Evolutionary conservation across 2,329 filamentous ascomycete genomes (phyloP).

Genomic region (Hyphodiscus sp.): DNA sequence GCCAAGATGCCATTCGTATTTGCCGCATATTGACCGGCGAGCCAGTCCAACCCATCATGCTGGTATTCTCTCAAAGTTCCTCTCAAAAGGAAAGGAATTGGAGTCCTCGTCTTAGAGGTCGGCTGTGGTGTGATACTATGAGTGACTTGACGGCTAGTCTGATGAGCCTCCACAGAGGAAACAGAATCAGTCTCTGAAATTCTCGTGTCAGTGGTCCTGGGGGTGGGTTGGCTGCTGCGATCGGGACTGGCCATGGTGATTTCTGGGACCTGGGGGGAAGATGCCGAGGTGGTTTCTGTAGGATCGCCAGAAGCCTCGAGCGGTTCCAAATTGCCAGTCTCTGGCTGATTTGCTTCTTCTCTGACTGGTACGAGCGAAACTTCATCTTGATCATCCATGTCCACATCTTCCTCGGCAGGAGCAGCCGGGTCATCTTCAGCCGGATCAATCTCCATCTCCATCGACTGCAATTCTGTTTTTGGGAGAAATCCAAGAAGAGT

Average conservation of each 20-base stretch:
- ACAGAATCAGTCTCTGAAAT: conserved; percentile 29
- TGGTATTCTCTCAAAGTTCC: conserved; percentile 93
- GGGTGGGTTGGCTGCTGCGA: conserved; percentile 32
- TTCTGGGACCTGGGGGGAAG: conserved; percentile 14
- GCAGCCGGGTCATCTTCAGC: conserved; percentile 6
- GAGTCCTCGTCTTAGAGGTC: conserved; percentile 47
- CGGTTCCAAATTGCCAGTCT: conserved; percentile 1
- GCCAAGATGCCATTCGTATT: conserved; percentile 94
- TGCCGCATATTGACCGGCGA: conserved; percentile 85
- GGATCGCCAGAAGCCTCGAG: background rate
- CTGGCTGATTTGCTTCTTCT: conserved; percentile 1
- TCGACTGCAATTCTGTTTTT: conserved; percentile 28
- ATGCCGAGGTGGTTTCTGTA: background rate
- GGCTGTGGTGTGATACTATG: conserved; percentile 35
- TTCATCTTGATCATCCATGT: conserved; percentile 22
- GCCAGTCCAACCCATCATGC: conserved; percentile 94
- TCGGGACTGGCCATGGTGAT: conserved; percentile 25
- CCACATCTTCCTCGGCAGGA: conserved; percentile 7
- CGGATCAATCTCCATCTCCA: conserved; percentile 26
- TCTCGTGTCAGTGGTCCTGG: conserved; percentile 30
- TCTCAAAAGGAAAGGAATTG: conserved; percentile 75
- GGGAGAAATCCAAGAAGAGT: conserved; percentile 29
- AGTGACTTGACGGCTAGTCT: conserved; percentile 27
- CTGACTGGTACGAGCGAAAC: conserved; percentile 27
- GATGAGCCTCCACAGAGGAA: conserved; percentile 30